phyloP scores from a whole-genome alignment of 2,329 filamentous ascomycete species.

The Aspergillus hiratsukae region DNA sequence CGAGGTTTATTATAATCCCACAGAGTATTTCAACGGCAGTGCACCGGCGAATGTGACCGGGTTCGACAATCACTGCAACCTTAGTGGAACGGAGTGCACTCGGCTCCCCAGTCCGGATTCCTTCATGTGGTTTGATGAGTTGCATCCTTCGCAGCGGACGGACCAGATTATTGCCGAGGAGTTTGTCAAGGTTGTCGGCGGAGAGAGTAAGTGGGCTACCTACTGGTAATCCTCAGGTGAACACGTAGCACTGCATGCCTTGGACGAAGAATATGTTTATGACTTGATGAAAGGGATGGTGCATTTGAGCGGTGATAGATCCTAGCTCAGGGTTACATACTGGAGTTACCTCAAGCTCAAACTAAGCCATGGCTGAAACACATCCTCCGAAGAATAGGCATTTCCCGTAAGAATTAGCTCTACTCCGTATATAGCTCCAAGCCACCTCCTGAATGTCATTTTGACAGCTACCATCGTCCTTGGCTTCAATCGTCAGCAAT shows the following conservation, averaged over 20 bases:
- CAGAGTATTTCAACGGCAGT: slow-evolving; percentile 57
- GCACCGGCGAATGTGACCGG: slow-evolving; percentile 60
- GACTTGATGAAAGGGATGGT: too few species aligned
- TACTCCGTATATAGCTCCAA: not conserved
- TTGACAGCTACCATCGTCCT: not conserved
- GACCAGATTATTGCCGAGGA: slow-evolving; percentile 54
- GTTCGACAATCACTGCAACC: slow-evolving; percentile 53
- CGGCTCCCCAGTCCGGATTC: slow-evolving; percentile 48
- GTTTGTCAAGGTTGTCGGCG: slow-evolving; percentile 53
- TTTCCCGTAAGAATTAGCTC: not conserved
- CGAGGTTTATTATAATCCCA: slow-evolving; percentile 61
- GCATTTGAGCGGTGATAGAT: not conserved
- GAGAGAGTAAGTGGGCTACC: slow-evolving; percentile 31
- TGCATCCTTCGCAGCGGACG: slow-evolving; percentile 66
- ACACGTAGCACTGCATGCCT: not conserved
- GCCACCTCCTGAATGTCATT: not conserved
- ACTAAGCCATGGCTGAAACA: not conserved
- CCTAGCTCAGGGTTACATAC: not conserved
- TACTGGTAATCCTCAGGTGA: slow-evolving; percentile 18
- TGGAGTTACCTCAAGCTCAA: not conserved
- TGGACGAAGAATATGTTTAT: not conserved
- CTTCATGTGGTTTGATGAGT: slow-evolving; percentile 69
- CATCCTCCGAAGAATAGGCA: not conserved
- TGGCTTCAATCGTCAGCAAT: not conserved
- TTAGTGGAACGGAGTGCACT: slow-evolving; percentile 37